Percentiles rank a stretch among this genome's conserved stretches.
Conservation (phyloP, 2,329 filamentous ascomycete genomes). For the Apiospora phragmitis region DNA sequence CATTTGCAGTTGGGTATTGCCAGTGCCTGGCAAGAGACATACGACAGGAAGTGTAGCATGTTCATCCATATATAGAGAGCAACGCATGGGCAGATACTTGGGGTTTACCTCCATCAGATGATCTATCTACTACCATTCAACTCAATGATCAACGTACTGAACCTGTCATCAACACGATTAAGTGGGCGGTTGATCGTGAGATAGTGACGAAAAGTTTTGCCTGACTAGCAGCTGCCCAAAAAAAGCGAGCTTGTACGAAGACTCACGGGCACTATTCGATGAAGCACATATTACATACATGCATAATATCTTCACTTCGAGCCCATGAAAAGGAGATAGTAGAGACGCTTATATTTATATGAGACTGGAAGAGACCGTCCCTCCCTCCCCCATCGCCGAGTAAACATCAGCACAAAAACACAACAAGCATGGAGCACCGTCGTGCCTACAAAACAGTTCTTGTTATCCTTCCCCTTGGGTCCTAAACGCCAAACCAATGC, state of each 20-base stretch:
- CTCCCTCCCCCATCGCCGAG: background rate
- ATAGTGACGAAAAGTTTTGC: too few species aligned
- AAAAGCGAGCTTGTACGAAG: background rate
- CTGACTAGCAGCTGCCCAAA: too few species aligned
- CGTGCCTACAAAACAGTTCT: background rate
- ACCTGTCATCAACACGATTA: too few species aligned
- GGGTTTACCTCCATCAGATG: too few species aligned
- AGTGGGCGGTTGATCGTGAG: too few species aligned
- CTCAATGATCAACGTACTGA: too few species aligned
- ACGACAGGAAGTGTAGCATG: too few species aligned
- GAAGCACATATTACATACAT: background rate
- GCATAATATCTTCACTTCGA: background rate
- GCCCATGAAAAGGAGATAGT: background rate
- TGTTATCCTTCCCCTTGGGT: background rate
- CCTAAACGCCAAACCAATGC: background rate
- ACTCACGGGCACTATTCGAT: background rate
- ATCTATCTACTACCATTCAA: too few species aligned
- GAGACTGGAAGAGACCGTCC: background rate
- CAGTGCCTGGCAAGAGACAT: too few species aligned
- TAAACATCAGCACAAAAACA: background rate
- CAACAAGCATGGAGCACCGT: background rate
- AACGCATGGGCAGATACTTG: too few species aligned
- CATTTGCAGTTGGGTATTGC: too few species aligned
- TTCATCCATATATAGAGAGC: too few species aligned
- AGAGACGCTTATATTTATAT: background rate